A percentile compares a stretch with the other conserved stretches of the same genome.
These are phyloP conservation scores for Amaranthus palmeri DNA, from an alignment of 148 eudicot genomes.

Conservation along the genomic window DNA sequence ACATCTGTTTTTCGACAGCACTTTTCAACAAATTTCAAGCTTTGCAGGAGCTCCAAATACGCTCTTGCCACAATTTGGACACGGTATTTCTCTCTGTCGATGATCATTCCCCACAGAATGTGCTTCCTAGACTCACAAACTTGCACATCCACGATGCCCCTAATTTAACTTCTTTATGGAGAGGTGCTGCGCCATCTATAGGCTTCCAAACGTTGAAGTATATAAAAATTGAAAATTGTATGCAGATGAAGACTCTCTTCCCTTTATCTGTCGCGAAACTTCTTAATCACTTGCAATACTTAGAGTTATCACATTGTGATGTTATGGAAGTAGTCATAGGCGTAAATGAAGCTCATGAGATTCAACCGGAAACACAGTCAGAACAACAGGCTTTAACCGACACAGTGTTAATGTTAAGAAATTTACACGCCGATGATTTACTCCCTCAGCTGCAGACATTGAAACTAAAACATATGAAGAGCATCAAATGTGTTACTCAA, in stretches of 20 bases:
- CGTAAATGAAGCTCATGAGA: neutral
- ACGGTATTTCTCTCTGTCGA: conserved; percentile 9
- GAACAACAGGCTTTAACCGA: neutral
- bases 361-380: neutral
- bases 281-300: conserved; percentile 17
- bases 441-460: conserved; percentile 21
- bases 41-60: conserved; percentile 17
- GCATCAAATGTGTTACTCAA: conserved; percentile 13
- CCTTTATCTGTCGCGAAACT: conserved; percentile 14
- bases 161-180: conserved; percentile 20
- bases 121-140: conserved; percentile 18
- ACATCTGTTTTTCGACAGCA: conserved; percentile 12
- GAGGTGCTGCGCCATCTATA: conserved; percentile 14
- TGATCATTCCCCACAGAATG: neutral
- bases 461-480: conserved; percentile 17
- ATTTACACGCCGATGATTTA: conserved; percentile 1
- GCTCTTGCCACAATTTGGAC: conserved; percentile 20
- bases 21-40: conserved; percentile 5
- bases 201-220: conserved; percentile 25
- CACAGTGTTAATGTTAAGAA: neutral
- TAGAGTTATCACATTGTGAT: conserved; percentile 25
- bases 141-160: conserved; percentile 24
- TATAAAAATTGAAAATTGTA: conserved; percentile 15
- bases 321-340: conserved; percentile 18
- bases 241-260: conserved; percentile 20